Evolutionary conservation across 2,329 filamentous ascomycete species (phyloP).

Genomic region (Alternaria rosae): DNA sequence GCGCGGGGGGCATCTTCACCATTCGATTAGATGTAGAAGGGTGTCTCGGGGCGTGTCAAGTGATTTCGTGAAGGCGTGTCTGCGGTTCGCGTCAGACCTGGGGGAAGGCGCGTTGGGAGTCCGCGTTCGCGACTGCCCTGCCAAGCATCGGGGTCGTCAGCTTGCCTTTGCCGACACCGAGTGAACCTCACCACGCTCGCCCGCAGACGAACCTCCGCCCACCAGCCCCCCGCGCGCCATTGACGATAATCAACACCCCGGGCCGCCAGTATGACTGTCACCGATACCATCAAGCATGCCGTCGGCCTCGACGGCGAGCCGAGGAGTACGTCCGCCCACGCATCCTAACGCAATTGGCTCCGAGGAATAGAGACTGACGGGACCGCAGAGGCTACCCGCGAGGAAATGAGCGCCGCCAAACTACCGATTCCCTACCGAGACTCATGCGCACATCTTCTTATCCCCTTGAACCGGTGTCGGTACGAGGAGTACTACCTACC

Average conservation of each 20-base stretch:
- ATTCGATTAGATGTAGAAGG: constrained; percentile 10
- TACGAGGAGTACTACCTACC: constrained; percentile 90
- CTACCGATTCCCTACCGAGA: constrained; percentile 92
- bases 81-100: constrained; percentile 15
- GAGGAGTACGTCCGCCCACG: constrained; percentile 38
- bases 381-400: constrained; percentile 75
- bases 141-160: constrained; percentile 26
- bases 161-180: constrained; percentile 26
- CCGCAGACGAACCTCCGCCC: constrained; percentile 15
- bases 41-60: constrained; percentile 13
- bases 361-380: constrained; percentile 41
- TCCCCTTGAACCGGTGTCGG: constrained; percentile 95
- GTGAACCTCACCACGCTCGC: constrained; percentile 25
- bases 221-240: constrained; percentile 28
- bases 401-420: constrained; percentile 92
- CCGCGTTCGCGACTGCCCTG: constrained; percentile 26
- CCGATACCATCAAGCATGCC: constrained; percentile 57
- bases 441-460: constrained; percentile 92
- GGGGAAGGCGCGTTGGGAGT: constrained; percentile 25
- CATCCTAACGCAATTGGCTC: constrained; percentile 26
- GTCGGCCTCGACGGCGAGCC: constrained; percentile 54
- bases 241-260: constrained; percentile 22
- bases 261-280: constrained; percentile 50
- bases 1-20: constrained; percentile 47
- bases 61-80: constrained; percentile 25